phyloP scores from a whole-genome alignment of 2,329 filamentous ascomycete species.

The Fusarium liriodendri region DNA sequence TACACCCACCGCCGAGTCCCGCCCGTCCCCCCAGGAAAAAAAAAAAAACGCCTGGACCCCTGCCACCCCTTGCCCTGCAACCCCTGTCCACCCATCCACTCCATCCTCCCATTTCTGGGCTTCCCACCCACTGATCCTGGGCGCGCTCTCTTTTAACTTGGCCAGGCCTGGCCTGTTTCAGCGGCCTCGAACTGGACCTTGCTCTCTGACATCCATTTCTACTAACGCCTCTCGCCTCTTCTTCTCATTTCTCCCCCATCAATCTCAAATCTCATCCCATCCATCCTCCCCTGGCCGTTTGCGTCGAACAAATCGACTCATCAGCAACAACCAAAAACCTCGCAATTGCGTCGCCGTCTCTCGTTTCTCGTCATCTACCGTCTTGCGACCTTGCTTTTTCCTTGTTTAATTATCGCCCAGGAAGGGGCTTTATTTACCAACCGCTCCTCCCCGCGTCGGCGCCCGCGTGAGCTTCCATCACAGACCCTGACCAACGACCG shows the following conservation, averaged over 20 bases:
- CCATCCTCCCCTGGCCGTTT: constrained; percentile 16
- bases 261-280: constrained; percentile 24
- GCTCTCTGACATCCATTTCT: constrained; percentile 36
- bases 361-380: constrained; percentile 26
- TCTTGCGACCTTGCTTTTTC: constrained; percentile 23
- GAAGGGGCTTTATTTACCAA: constrained; percentile 12
- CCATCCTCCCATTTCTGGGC: constrained; percentile 4
- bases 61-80: constrained; percentile 24
- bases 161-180: constrained; percentile 33
- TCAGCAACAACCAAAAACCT: constrained; percentile 10
- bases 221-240: constrained; percentile 29
- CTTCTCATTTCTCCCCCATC: constrained; percentile 34
- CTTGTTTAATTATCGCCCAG: constrained; percentile 18
- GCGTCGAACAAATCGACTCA: constrained; percentile 22
- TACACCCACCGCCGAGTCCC: not conserved
- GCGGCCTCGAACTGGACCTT: constrained; percentile 8
- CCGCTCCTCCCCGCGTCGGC: constrained; percentile 7
- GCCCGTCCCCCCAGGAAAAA: constrained; percentile 16
- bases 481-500: constrained; percentile 22
- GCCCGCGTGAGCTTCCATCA: constrained; percentile 23
- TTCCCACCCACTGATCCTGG: constrained; percentile 5
- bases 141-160: constrained; percentile 17
- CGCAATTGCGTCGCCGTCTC: constrained; percentile 29
- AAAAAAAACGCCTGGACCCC: constrained; percentile 32
- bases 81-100: constrained; percentile 12